phyloP scores from a whole-genome alignment of 257 asterid species.

The Solanum sitiens region DNA sequence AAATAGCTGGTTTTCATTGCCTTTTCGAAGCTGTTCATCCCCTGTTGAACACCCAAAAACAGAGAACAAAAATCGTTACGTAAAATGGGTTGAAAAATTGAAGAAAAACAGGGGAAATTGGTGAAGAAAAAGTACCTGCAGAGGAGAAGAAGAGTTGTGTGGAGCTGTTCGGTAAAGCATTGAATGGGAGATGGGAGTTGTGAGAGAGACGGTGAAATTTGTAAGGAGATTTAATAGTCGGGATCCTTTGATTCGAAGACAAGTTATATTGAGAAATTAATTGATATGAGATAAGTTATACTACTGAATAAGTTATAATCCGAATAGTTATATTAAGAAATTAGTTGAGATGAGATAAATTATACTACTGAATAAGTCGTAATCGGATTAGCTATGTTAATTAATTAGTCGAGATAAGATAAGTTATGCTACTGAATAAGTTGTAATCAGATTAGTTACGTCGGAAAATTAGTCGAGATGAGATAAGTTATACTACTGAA shows the following conservation, averaged over 20 bases:
- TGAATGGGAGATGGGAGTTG: neutral
- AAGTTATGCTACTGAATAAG: no score
- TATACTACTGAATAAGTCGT: no score
- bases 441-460: no score
- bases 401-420: no score
- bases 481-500: no score
- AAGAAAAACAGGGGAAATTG: neutral
- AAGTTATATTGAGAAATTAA: no score
- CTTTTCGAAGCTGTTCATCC: neutral
- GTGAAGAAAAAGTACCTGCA: neutral
- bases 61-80: neutral
- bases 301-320: fast-evolving
- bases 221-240: neutral
- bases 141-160: neutral
- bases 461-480: no score
- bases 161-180: neutral
- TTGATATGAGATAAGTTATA: no score
- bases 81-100: neutral
- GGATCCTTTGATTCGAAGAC: no score
- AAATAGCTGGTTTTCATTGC: neutral
- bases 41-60: neutral
- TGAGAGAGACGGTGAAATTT: neutral
- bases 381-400: no score
- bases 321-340: no score
- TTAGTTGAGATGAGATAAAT: no score